Conservation (phyloP, 2,329 filamentous ascomycete genomes). For the Venturia oleaginea region DNA sequence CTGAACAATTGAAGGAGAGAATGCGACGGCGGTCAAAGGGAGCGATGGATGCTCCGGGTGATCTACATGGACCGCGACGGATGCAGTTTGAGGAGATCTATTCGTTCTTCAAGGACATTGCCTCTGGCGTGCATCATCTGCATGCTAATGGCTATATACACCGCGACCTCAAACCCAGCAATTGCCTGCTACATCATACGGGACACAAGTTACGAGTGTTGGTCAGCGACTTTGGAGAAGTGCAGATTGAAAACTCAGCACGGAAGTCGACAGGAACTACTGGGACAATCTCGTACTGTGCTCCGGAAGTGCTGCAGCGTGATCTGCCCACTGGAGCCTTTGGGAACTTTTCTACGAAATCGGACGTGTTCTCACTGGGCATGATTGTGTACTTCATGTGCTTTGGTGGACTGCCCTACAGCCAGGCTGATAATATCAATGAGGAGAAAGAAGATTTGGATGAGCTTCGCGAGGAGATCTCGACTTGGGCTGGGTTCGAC, state of each 20-base stretch:
- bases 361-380: constrained; percentile 93
- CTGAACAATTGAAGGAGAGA: constrained; percentile 81
- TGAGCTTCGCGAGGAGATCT: constrained; percentile 74
- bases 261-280: constrained; percentile 90
- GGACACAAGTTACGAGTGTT: constrained; percentile 66
- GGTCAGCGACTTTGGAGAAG: constrained; percentile 96
- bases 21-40: constrained; percentile 75
- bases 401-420: constrained; percentile 81
- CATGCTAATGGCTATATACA: constrained; percentile 92
- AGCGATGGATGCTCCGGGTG: constrained; percentile 53
- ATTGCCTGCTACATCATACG: constrained; percentile 78
- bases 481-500: constrained; percentile 77
- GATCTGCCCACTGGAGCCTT: constrained; percentile 55
- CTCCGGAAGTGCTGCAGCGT: constrained; percentile 77
- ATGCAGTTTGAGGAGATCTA: constrained; percentile 87
- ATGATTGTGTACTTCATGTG: constrained; percentile 99
- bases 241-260: constrained; percentile 71
- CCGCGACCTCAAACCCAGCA: constrained; percentile 89
- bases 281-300: constrained; percentile 95
- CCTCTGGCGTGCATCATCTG: constrained; percentile 80
- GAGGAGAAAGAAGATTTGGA: constrained; percentile 92
- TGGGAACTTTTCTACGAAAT: constrained; percentile 93
- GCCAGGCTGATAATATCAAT: constrained; percentile 70
- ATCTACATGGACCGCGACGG: constrained; percentile 43
- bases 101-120: constrained; percentile 92